phyloP scores from a whole-genome alignment of 2,329 filamentous ascomycete genomes.

The Helicocarpus griseus region DNA sequence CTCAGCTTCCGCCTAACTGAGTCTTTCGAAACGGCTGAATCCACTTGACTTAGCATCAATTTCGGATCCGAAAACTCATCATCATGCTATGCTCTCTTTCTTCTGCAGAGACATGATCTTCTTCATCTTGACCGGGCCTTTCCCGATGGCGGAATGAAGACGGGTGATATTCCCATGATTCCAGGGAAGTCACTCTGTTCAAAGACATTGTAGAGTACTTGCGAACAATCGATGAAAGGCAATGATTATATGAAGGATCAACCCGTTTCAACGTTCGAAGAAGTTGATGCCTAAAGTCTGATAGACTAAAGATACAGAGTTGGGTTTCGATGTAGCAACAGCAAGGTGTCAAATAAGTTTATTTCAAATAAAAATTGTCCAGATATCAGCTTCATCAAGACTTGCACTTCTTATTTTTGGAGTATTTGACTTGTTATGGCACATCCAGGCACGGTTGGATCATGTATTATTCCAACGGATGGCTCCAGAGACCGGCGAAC shows the following conservation, averaged over 20 bases:
- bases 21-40: neutral
- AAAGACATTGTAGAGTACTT: slow-evolving; percentile 28
- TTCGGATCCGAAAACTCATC: neutral
- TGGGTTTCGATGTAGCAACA: neutral
- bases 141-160: slow-evolving; percentile 17
- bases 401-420: neutral
- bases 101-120: slow-evolving; percentile 9
- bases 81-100: neutral
- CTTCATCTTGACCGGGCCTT: slow-evolving; percentile 15
- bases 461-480: too few relatives aligned
- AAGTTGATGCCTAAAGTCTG: neutral
- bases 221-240: neutral
- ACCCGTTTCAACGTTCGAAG: too few relatives aligned
- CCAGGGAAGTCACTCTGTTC: slow-evolving; percentile 33
- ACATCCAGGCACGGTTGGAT: too few relatives aligned
- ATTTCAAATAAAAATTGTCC: too few relatives aligned
- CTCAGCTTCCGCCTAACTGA: slow-evolving; percentile 24
- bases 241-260: too few relatives aligned
- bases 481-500: too few relatives aligned
- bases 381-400: neutral
- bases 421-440: too few relatives aligned
- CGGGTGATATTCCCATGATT: slow-evolving; percentile 32
- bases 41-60: neutral
- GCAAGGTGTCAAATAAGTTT: too few relatives aligned
- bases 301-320: neutral